These are phyloP conservation scores for Boechera retrofracta DNA, from an alignment of 345 rosid species.

Conservation along the genomic window DNA sequence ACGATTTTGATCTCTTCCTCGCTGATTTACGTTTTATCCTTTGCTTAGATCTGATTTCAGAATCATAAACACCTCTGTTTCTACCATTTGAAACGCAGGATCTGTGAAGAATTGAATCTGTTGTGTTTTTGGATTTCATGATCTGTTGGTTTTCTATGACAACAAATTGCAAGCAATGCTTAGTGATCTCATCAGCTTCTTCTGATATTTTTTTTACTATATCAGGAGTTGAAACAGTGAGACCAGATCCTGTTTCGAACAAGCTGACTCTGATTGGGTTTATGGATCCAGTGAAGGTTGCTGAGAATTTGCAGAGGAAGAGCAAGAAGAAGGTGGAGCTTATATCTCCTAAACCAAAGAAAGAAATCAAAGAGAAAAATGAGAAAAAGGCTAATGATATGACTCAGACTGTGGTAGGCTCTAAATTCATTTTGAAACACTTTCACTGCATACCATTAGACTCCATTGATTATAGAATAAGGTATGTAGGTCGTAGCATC, in stretches of 20 bases:
- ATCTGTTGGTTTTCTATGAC: neutral
- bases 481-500: neutral
- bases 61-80: neutral
- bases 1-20: neutral
- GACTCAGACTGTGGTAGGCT: constrained; percentile 41
- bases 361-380: constrained; percentile 45
- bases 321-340: constrained; percentile 72
- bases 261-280: constrained; percentile 69
- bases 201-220: neutral
- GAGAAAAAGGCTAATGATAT: constrained; percentile 42
- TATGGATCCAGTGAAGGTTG: constrained; percentile 63
- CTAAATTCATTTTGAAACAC: neutral
- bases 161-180: neutral
- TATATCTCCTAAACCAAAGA: constrained; percentile 78
- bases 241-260: constrained; percentile 54
- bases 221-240: constrained; percentile 57
- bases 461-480: neutral
- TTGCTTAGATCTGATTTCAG: neutral
- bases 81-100: neutral
- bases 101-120: neutral
- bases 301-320: constrained; percentile 54
- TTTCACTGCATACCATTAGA: neutral
- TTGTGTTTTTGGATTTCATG: constrained; percentile 11
- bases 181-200: neutral
- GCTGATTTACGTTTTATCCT: neutral